A percentile compares a stretch with the other conserved stretches of the same genome.
Conservation (phyloP, 352 stramenopile genomes). For the Globisporangium iwayamae region DNA sequence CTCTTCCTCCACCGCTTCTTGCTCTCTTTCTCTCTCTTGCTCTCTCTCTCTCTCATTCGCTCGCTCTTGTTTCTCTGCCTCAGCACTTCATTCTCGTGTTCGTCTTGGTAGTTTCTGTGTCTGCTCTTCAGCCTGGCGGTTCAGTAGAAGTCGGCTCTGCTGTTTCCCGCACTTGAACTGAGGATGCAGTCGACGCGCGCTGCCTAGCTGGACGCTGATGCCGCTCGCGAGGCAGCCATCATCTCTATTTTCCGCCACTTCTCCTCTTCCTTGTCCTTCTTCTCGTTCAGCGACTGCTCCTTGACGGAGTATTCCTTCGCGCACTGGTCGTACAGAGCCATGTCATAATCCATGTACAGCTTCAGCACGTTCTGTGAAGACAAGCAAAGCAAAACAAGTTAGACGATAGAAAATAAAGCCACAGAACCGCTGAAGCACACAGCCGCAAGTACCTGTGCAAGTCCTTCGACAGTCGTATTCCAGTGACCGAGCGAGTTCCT, state of each 20-base stretch:
- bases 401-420: conserved; percentile 7
- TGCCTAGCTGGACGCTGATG: conserved; percentile 29
- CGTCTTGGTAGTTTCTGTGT: conserved; percentile 6
- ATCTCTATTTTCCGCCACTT: conserved; percentile 94
- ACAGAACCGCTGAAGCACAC: background rate
- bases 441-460: conserved; percentile 64
- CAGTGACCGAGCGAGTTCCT: conserved; percentile 91
- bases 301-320: conserved; percentile 83
- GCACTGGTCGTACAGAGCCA: conserved; percentile 91
- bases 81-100: conserved; percentile 8
- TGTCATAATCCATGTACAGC: conserved; percentile 93
- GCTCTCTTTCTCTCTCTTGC: conserved; percentile 9
- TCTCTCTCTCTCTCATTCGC: conserved; percentile 14
- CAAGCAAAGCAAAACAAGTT: background rate
- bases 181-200: background rate
- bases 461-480: conserved; percentile 96
- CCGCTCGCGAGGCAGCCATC: conserved; percentile 74
- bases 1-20: conserved; percentile 4
- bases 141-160: conserved; percentile 1
- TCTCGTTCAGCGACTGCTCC: conserved; percentile 61
- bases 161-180: conserved; percentile 15
- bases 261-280: conserved; percentile 79
- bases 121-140: conserved; percentile 6
- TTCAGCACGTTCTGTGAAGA: conserved; percentile 77
- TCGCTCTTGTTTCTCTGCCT: conserved; percentile 16